These are phyloP conservation scores for Eucalyptus paniculata DNA, from an alignment of 345 rosid species.

Conservation along the genomic window DNA sequence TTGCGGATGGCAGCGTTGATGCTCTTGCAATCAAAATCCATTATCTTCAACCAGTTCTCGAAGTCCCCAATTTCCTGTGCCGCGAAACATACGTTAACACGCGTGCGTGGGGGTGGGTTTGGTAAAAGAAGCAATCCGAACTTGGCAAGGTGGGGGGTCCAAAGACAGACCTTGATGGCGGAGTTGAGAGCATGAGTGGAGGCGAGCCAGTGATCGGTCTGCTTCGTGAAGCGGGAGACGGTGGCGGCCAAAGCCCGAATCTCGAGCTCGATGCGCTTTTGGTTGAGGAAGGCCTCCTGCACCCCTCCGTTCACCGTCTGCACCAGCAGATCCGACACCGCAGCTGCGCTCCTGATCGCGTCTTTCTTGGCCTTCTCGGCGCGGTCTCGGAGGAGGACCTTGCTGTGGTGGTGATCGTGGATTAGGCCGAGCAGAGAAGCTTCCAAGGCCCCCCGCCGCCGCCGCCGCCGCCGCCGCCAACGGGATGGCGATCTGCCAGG, in stretches of 20 bases:
- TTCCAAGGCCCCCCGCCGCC: constrained; percentile 26
- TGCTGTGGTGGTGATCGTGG: constrained; percentile 42
- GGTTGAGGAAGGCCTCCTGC: constrained; percentile 58
- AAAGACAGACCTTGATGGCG: constrained; percentile 46
- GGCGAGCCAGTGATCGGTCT: constrained; percentile 77
- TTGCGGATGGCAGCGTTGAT: constrained; percentile 63
- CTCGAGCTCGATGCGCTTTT: constrained; percentile 66
- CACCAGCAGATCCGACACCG: constrained; percentile 64
- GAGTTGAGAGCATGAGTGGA: constrained; percentile 62
- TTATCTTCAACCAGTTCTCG: constrained; percentile 97
- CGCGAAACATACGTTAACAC: neutral
- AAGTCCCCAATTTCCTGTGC: constrained; percentile 89
- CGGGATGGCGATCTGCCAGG: constrained; percentile 3
- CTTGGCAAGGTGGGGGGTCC: too few relatives aligned
- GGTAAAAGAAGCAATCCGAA: neutral
- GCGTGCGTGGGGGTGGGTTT: neutral
- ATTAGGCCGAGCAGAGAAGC: constrained; percentile 49
- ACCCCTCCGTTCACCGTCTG: constrained; percentile 78
- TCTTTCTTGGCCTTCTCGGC: constrained; percentile 74
- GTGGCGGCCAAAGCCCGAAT: constrained; percentile 31
- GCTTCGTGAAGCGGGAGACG: constrained; percentile 50
- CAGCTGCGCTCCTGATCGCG: constrained; percentile 43
- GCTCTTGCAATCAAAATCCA: constrained; percentile 84
- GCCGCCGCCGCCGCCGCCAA: neutral
- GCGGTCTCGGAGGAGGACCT: constrained; percentile 52